A percentile compares a stretch with the other conserved stretches of the same genome.
These are phyloP conservation scores for Colletotrichum tamarilloi DNA, from an alignment of 2,329 filamentous ascomycete genomes.

Conservation along the genomic window DNA sequence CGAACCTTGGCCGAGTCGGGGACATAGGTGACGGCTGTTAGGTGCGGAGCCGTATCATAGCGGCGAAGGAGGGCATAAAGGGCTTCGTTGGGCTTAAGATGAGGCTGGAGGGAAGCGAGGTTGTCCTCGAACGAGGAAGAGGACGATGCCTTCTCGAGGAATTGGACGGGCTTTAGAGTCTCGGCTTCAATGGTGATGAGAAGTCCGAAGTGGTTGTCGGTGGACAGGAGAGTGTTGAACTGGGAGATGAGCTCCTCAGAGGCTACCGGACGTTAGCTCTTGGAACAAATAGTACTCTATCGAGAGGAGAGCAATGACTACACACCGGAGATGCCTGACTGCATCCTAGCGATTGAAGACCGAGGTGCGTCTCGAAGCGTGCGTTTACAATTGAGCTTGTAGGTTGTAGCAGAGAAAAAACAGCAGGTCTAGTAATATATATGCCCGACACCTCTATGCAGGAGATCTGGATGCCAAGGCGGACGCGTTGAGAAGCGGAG, in stretches of 20 bases:
- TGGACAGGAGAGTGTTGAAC: conserved; percentile 76
- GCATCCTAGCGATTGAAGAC: conserved; percentile 60
- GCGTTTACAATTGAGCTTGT: not conserved
- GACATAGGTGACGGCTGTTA: conserved; percentile 81
- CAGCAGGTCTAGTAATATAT: not conserved
- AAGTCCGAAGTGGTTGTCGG: conserved; percentile 73
- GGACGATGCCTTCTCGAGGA: conserved; percentile 63
- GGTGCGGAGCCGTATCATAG: conserved; percentile 65
- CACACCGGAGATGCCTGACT: conserved; percentile 81
- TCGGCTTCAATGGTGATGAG: conserved; percentile 78
- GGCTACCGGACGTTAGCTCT: conserved; percentile 57
- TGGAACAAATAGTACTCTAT: not conserved
- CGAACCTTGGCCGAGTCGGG: conserved; percentile 83
- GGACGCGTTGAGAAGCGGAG: not conserved
- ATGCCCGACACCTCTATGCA: not conserved
- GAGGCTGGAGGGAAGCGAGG: conserved; percentile 69
- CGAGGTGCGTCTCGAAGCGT: not conserved
- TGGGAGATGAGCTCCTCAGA: conserved; percentile 81
- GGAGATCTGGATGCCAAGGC: no score
- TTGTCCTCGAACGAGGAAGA: conserved; percentile 71
- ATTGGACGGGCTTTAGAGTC: conserved; percentile 69
- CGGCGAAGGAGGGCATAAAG: conserved; percentile 82
- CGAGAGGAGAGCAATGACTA: not conserved
- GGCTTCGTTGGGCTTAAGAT: conserved; percentile 74
- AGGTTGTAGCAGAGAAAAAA: not conserved